Conservation (phyloP, 345 rosid genomes). For the Euphorbia tirucalli region DNA sequence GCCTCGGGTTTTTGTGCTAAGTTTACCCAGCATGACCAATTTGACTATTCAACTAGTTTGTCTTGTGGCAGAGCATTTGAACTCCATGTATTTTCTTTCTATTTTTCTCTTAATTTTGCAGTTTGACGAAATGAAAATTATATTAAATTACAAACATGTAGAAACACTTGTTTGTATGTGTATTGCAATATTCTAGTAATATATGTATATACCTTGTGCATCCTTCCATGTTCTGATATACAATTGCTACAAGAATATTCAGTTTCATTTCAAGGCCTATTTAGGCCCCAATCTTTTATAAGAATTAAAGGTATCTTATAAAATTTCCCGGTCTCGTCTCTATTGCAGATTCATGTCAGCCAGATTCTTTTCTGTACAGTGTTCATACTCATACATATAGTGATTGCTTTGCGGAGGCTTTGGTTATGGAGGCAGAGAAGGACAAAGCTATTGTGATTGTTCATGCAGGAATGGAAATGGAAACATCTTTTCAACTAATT, state of each 20-base stretch:
- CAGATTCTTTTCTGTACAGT: constrained; percentile 21
- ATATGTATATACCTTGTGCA: not conserved
- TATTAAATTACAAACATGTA: not conserved
- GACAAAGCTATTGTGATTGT: constrained; percentile 80
- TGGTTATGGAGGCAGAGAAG: constrained; percentile 70
- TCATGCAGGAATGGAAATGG: constrained; percentile 83
- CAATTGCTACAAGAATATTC: not conserved
- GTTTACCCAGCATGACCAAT: too few relatives aligned
- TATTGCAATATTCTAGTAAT: not conserved
- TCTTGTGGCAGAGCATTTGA: not conserved
- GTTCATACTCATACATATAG: constrained; percentile 55
- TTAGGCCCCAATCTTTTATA: not conserved
- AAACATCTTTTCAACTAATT: constrained; percentile 56
- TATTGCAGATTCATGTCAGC: constrained; percentile 38
- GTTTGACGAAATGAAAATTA: not conserved
- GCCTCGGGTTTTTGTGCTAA: not conserved
- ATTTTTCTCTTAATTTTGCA: not conserved
- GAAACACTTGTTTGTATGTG: not conserved
- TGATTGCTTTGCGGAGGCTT: constrained; percentile 81
- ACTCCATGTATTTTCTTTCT: not conserved
- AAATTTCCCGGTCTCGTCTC: not conserved
- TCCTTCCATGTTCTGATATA: not conserved
- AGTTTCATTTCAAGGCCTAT: not conserved
- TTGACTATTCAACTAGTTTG: not conserved
- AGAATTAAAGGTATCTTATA: not conserved